These are phyloP conservation scores for Ophiocordyceps australis DNA, from an alignment of 2,329 filamentous ascomycete genomes.

Conservation along the genomic window DNA sequence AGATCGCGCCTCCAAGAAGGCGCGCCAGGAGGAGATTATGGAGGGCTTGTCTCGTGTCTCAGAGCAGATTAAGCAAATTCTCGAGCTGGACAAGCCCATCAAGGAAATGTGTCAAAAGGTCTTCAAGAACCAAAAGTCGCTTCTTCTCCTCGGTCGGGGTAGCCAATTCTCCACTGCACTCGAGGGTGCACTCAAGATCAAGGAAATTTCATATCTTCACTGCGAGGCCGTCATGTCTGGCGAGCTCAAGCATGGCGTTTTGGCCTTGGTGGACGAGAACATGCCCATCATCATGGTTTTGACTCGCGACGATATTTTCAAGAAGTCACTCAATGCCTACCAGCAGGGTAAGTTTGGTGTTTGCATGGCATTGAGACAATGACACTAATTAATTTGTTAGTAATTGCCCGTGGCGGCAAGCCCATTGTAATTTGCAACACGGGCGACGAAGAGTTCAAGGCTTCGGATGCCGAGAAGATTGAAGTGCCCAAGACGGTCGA, in stretches of 20 bases:
- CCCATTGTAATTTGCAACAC: constrained; percentile 98
- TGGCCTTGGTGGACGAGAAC: constrained; percentile 94
- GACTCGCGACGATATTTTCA: constrained; percentile 88
- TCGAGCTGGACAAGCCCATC: constrained; percentile 82
- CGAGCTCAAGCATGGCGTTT: constrained; percentile 96
- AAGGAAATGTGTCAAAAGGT: constrained; percentile 84
- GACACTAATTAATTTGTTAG: constrained; percentile 21
- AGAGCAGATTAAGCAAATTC: constrained; percentile 77
- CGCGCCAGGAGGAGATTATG: constrained; percentile 90
- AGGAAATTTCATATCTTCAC: constrained; percentile 99
- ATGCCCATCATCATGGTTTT: constrained; percentile 99
- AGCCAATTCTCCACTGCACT: constrained; percentile 94
- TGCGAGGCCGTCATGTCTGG: constrained; percentile 99
- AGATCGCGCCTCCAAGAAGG: constrained; percentile 86
- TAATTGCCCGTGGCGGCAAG: constrained; percentile 87
- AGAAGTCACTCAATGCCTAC: constrained; percentile 98
- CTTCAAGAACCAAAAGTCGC: constrained; percentile 93
- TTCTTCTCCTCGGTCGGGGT: constrained; percentile 84
- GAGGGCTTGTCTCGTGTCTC: constrained; percentile 78
- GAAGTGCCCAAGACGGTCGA: constrained; percentile 94
- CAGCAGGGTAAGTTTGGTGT: constrained; percentile 55
- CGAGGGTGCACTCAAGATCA: constrained; percentile 97
- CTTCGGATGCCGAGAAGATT: constrained; percentile 85
- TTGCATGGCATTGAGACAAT: constrained; percentile 2
- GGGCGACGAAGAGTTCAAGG: constrained; percentile 72